Percentiles rank a stretch among this genome's conserved stretches.
phyloP scores from a whole-genome alignment of 352 stramenopile species.

The Globisporangium rhizosaccharum region DNA sequence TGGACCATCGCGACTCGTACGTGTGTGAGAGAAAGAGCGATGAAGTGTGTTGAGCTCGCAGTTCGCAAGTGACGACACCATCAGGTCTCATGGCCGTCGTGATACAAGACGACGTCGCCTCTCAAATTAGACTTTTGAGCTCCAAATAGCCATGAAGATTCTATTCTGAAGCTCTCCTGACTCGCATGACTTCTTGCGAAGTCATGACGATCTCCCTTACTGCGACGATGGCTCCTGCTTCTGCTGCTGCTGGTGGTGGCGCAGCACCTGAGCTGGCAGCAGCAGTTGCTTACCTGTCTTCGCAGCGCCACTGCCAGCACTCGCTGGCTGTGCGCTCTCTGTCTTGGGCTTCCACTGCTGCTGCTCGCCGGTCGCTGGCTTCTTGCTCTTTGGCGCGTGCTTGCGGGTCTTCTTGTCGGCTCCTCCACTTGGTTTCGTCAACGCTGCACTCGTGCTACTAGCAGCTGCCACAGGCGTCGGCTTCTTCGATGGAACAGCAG shows the following conservation, averaged over 20 bases:
- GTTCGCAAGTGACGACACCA: neutral
- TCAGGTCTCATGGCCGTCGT: too few relatives aligned
- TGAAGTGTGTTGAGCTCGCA: too few relatives aligned
- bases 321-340: conserved; percentile 13
- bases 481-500: conserved; percentile 3
- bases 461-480: conserved; percentile 7
- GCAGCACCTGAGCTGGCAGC: conserved; percentile 46
- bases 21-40: neutral
- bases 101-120: too few relatives aligned
- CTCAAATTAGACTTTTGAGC: neutral
- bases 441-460: neutral
- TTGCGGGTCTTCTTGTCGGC: conserved; percentile 14
- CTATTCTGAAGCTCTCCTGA: too few relatives aligned
- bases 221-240: conserved; percentile 5
- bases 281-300: conserved; percentile 20
- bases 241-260: conserved; percentile 38
- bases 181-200: too few relatives aligned
- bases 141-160: neutral
- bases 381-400: conserved; percentile 9
- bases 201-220: neutral
- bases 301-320: conserved; percentile 10
- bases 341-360: conserved; percentile 27
- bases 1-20: conserved; percentile 12
- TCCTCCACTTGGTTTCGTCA: neutral
- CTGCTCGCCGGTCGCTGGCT: conserved; percentile 3